These are phyloP conservation scores for Warburgia ugandensis DNA, from an alignment of 164 flowering plant species.

Conservation along the genomic window DNA sequence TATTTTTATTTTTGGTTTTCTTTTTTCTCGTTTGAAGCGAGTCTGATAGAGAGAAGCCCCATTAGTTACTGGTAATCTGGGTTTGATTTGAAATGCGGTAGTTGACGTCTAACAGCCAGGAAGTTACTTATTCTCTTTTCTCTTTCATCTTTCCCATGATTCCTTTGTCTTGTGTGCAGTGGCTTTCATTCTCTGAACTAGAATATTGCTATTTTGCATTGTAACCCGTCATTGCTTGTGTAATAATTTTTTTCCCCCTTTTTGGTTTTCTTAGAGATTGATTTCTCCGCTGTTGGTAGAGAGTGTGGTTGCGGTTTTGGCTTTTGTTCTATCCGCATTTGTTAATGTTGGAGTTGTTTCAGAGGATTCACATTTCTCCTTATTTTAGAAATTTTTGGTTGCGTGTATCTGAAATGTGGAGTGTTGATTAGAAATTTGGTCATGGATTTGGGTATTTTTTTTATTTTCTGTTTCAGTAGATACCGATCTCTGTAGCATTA, in stretches of 20 bases:
- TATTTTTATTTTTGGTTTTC: background rate
- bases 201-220: too few relatives aligned
- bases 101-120: too few relatives aligned
- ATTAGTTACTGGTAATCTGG: background rate
- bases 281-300: background rate
- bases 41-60: too few relatives aligned
- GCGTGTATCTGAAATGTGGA: background rate
- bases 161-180: too few relatives aligned
- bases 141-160: too few relatives aligned
- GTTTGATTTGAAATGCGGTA: conserved; percentile 1
- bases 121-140: too few relatives aligned
- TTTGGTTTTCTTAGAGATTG: background rate
- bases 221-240: too few relatives aligned
- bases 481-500: background rate
- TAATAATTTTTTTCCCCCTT: background rate
- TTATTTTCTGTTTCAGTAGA: background rate
- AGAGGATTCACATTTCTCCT: too few relatives aligned
- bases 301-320: background rate
- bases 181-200: too few relatives aligned
- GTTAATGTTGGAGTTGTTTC: background rate
- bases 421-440: background rate
- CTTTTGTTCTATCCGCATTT: background rate
- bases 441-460: too few relatives aligned
- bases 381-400: too few relatives aligned
- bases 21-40: background rate